phyloP scores from a whole-genome alignment of 108 stramenopile genomes.

The Cylindrotheca closterium region DNA sequence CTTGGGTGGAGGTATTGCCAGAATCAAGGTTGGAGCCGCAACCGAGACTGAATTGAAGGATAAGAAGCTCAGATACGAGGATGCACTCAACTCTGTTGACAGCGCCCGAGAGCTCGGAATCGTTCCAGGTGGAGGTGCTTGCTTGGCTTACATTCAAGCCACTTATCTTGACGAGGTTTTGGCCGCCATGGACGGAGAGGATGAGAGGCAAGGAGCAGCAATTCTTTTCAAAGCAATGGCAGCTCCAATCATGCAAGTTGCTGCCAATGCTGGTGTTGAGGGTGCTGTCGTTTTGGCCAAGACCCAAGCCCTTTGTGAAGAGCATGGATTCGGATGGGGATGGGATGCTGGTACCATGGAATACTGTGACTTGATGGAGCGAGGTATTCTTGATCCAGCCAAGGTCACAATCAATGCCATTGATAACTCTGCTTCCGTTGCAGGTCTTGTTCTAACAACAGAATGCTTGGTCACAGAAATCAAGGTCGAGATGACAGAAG shows the following conservation, averaged over 20 bases:
- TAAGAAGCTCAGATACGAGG: conserved; percentile 97
- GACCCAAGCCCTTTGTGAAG: conserved; percentile 68
- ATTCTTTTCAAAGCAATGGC: conserved; percentile 88
- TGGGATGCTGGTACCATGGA: conserved; percentile 91
- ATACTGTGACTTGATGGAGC: conserved; percentile 84
- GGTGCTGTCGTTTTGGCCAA: conserved; percentile 97
- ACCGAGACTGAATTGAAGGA: conserved; percentile 99
- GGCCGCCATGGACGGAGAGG: conserved; percentile 84
- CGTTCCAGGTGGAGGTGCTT: conserved; percentile 95
- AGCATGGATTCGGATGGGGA: conserved; percentile 89
- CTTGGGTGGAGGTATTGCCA: conserved; percentile 94
- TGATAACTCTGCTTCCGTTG: conserved; percentile 94
- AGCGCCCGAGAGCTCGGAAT: conserved; percentile 92
- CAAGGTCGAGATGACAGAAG: conserved; percentile 70
- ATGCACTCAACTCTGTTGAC: conserved; percentile 94
- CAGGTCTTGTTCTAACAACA: conserved; percentile 94
- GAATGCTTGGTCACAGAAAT: conserved; percentile 96
- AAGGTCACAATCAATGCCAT: conserved; percentile 96
- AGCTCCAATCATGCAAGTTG: conserved; percentile 91
- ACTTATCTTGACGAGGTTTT: conserved; percentile 63
- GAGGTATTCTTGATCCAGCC: conserved; percentile 94
- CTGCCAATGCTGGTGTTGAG: conserved; percentile 93
- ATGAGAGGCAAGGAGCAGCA: conserved; percentile 83
- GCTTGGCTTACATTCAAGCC: conserved; percentile 84
- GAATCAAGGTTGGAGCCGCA: conserved; percentile 98